Conservation (phyloP, 176 grass and related monocot species). For the Bromus sterilis region DNA sequence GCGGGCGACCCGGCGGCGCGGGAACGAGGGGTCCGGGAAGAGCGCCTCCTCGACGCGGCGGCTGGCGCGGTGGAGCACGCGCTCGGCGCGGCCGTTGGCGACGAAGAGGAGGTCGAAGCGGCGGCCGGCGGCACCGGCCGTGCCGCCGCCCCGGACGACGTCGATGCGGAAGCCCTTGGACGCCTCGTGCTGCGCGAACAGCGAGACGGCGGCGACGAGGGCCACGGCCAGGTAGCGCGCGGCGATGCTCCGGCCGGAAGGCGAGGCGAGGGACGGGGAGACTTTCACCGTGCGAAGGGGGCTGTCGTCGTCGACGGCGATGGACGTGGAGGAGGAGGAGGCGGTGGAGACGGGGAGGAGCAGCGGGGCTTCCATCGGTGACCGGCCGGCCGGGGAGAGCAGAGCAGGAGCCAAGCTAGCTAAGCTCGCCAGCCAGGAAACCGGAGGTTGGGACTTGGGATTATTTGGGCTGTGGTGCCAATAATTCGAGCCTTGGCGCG, state of each 20-base stretch:
- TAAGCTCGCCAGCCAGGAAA: not conserved
- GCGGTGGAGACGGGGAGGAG: constrained; percentile 24
- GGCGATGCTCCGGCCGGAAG: constrained; percentile 22
- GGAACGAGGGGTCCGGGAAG: constrained; percentile 59
- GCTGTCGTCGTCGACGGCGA: not conserved
- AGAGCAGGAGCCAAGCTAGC: not conserved
- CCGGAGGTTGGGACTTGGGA: not conserved
- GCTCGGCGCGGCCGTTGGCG: constrained; percentile 62
- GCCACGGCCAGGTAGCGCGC: constrained; percentile 31
- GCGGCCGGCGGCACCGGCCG: not conserved
- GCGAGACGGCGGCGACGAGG: constrained; percentile 31
- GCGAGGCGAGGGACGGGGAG: not conserved
- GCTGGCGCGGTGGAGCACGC: constrained; percentile 38
- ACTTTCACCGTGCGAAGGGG: not conserved
- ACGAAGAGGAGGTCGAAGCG: constrained; percentile 67
- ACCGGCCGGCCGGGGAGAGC: not conserved
- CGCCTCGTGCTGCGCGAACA: constrained; percentile 49
- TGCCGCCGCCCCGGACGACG: not conserved
- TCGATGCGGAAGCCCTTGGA: constrained; percentile 47
- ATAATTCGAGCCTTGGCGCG: constrained; percentile 21
- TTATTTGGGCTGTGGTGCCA: not conserved
- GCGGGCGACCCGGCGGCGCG: constrained; percentile 32
- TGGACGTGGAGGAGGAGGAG: constrained; percentile 1
- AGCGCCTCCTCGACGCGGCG: constrained; percentile 44
- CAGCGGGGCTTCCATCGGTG: constrained; percentile 59